A percentile compares a stretch with the other conserved stretches of the same genome.
Conservation (phyloP, 2,329 filamentous ascomycete species). For the Colletotrichum sp. region DNA sequence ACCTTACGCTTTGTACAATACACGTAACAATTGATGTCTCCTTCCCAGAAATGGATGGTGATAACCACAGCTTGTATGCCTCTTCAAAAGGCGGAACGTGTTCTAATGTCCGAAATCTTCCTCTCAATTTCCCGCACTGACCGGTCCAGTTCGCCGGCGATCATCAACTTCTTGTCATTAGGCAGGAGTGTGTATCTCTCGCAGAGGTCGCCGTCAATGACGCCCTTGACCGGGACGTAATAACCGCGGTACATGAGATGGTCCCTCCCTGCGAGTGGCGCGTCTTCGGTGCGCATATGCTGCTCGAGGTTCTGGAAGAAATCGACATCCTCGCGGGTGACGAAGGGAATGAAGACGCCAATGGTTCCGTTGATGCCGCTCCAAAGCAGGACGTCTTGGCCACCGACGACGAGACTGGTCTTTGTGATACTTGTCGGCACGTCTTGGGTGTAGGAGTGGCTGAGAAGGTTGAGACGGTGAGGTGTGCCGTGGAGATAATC, state of each 20-base stretch:
- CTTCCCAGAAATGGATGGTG: not conserved
- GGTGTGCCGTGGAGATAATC: slow-evolving; percentile 89
- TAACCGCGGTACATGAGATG: slow-evolving; percentile 96
- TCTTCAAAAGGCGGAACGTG: slow-evolving; percentile 61
- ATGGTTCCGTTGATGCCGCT: slow-evolving; percentile 93
- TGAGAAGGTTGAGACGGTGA: slow-evolving; percentile 82
- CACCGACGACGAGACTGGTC: slow-evolving; percentile 87
- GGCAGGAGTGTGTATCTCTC: slow-evolving; percentile 86
- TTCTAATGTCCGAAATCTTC: slow-evolving; percentile 79
- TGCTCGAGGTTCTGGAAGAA: slow-evolving; percentile 96
- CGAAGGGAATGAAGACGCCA: slow-evolving; percentile 90
- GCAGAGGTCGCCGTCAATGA: slow-evolving; percentile 96
- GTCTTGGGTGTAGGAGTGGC: slow-evolving; percentile 90
- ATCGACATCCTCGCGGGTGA: slow-evolving; percentile 90
- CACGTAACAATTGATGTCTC: not conserved
- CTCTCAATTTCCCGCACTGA: slow-evolving; percentile 93
- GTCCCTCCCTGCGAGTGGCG: slow-evolving; percentile 88
- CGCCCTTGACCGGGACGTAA: slow-evolving; percentile 94
- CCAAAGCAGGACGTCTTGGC: slow-evolving; percentile 91
- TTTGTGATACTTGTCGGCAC: slow-evolving; percentile 91
- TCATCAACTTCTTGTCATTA: slow-evolving; percentile 92
- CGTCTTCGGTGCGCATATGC: slow-evolving; percentile 84
- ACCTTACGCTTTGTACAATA: slow-evolving; percentile 15
- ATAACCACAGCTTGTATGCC: not conserved
- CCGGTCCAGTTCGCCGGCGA: slow-evolving; percentile 90